Percentiles rank a stretch among this genome's conserved stretches.
Conservation (phyloP, 768 basidiomycete genomes). For the Lentinula lateritia region DNA sequence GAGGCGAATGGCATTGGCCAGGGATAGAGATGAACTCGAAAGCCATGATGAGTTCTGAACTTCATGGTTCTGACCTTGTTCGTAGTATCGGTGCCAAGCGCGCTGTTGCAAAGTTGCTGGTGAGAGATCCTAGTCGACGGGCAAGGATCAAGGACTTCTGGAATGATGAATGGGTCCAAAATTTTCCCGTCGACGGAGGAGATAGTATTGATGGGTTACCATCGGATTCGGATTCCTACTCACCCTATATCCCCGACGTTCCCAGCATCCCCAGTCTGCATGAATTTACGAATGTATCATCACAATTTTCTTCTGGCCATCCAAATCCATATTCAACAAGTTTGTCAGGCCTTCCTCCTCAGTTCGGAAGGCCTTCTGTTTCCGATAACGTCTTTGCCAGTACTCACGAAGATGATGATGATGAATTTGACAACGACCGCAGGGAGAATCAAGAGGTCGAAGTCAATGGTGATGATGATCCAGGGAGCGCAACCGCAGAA, state of each 20-base stretch:
- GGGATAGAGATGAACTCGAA: slow-evolving; percentile 7
- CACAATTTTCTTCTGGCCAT: neutral
- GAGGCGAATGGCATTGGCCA: slow-evolving; percentile 77
- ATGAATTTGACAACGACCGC: slow-evolving; percentile 3
- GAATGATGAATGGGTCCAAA: slow-evolving; percentile 39
- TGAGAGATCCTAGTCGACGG: slow-evolving; percentile 64
- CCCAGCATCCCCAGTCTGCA: neutral
- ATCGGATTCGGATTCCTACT: neutral
- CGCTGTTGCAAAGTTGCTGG: slow-evolving; percentile 58
- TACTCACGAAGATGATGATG: neutral
- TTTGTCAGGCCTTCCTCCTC: neutral
- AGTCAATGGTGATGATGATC: neutral
- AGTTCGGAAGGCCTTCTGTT: neutral
- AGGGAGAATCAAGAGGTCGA: neutral
- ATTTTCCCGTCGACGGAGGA: neutral
- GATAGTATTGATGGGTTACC: neutral
- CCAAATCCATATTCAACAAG: neutral
- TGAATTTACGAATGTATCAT: neutral
- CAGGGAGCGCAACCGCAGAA: slow-evolving; percentile 10
- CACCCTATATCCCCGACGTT: neutral
- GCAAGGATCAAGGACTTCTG: slow-evolving; percentile 58
- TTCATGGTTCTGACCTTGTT: slow-evolving; percentile 31
- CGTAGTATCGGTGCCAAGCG: slow-evolving; percentile 40
- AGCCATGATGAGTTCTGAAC: slow-evolving; percentile 20
- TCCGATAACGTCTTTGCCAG: neutral